A percentile compares a stretch with the other conserved stretches of the same genome.
phyloP scores from a whole-genome alignment of 805 yeast species.

The Metschnikowia proteae region DNA sequence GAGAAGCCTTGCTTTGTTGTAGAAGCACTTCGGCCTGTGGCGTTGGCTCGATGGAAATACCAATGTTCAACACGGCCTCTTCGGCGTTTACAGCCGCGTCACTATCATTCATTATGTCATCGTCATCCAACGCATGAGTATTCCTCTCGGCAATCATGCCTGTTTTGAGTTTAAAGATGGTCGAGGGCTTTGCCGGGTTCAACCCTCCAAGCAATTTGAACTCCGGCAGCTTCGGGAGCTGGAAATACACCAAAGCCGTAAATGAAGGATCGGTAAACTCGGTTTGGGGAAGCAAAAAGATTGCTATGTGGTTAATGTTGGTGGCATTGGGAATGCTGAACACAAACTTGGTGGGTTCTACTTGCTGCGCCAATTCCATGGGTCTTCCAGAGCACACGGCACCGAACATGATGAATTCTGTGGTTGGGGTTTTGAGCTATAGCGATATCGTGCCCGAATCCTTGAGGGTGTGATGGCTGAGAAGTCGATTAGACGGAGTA shows the following conservation, averaged over 20 bases:
- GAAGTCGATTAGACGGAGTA: neutral
- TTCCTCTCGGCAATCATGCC: conserved; percentile 15
- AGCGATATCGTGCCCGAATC: too few species aligned
- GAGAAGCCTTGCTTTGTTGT: conserved; percentile 36
- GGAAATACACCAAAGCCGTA: conserved; percentile 86
- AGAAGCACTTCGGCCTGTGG: conserved; percentile 60
- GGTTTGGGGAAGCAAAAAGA: conserved; percentile 82
- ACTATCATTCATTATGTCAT: conserved; percentile 23
- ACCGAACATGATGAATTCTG: conserved; percentile 54
- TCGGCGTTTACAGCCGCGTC: conserved; percentile 20
- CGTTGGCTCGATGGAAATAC: conserved; percentile 87
- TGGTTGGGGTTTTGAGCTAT: too few species aligned
- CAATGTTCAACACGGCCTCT: conserved; percentile 44
- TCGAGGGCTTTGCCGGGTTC: conserved; percentile 72
- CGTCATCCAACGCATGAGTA: conserved; percentile 29
- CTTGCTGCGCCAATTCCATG: conserved; percentile 53
- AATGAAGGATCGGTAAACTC: conserved; percentile 58
- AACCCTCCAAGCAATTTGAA: conserved; percentile 67
- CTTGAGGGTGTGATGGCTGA: too few species aligned
- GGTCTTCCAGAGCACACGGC: conserved; percentile 75
- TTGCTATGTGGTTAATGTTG: conserved; percentile 70
- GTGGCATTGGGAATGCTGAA: conserved; percentile 60
- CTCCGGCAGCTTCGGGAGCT: conserved; percentile 59
- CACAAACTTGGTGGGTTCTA: conserved; percentile 65
- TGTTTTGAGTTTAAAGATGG: conserved; percentile 77